Evolutionary conservation across 345 rosid genomes (phyloP), one percentile per base, ranked within the genome.

Genomic region (Mallotus nudiflorus): DNA sequence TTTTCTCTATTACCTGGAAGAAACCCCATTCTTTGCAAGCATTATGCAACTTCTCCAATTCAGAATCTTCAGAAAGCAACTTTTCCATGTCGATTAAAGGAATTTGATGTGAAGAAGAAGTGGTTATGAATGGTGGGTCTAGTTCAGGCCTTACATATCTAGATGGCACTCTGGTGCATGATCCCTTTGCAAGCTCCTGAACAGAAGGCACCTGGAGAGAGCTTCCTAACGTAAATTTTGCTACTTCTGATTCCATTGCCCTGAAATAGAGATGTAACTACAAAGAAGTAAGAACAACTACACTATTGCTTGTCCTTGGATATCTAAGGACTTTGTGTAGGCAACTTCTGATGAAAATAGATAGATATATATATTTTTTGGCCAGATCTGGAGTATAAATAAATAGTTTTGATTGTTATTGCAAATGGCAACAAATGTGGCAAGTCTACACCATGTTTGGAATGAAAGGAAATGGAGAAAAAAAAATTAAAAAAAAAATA

Each of bases 1-100:
- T 22, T 13, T 25, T 19, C 9, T 3, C 28, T 10, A 3, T 3
- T 70, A 59, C 73, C 73, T 70, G 73, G 33, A 70, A 70, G 66
- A 70, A 70, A 20, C 73, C 73, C 73, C 66, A 70, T 2, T 70
- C 35, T 60, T 60, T 70, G 24, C 73, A 59, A 14, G 73, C 65
- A n/a, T 3, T 0, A 15, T 70, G 49, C 5, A 70, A 24, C 37
- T 60, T 70, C 1, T 48, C 58, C 49, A 70, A 15, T 24, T 70
- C 73, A 9, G 20, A 3, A 20, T 48, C 59, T 31, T 33, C 33
- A 48, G 31, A 29, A 49, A 2, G 14, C 27, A 70, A 70, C 0
- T 24, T 59, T 0, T 24, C 6, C 42, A 70, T n/a, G 45, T 70
- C 66, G 35, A 70, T 70, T 4, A 70, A 66, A 0, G 73, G 73